These are phyloP conservation scores for Ceratobasidium sp. DNA, from an alignment of 1,284 basidiomycete genomes.

Conservation along the genomic window DNA sequence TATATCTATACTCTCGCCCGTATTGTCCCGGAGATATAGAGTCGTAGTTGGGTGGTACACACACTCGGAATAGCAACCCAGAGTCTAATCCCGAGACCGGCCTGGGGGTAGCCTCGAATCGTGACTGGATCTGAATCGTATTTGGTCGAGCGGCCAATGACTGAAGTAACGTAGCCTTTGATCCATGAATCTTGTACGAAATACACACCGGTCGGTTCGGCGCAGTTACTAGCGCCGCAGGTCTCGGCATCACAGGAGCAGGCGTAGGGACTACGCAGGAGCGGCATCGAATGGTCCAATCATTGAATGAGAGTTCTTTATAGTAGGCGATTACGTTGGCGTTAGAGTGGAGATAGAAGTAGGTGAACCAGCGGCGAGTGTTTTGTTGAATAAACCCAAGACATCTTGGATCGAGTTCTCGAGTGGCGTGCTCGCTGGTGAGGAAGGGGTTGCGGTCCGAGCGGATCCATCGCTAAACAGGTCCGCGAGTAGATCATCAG, in stretches of 20 bases:
- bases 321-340: conserved; percentile 48
- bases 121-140: conserved; percentile 89
- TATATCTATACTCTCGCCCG: conserved; percentile 75
- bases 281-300: conserved; percentile 47
- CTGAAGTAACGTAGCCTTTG: too few relatives aligned
- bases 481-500: conserved; percentile 92
- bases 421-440: conserved; percentile 54
- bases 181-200: conserved; percentile 94
- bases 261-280: conserved; percentile 57
- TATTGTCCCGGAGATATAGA: conserved; percentile 14
- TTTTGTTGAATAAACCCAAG: conserved; percentile 85
- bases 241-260: conserved; percentile 58
- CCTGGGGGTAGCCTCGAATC: conserved; percentile 71
- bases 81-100: conserved; percentile 81
- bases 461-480: conserved; percentile 81
- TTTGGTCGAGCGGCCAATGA: conserved; percentile 84
- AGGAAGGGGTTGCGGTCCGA: conserved; percentile 61
- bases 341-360: conserved; percentile 59
- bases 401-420: conserved; percentile 88
- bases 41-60: conserved; percentile 50
- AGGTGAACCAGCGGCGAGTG: conserved; percentile 48
- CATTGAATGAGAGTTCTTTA: conserved; percentile 39
- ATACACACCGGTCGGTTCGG: conserved; percentile 65
- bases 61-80: conserved; percentile 99
- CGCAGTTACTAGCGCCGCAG: conserved; percentile 67